These are phyloP conservation scores for Hyaloscypha bicolor DNA, from an alignment of 495 filamentous ascomycete species.

Conservation along the genomic window DNA sequence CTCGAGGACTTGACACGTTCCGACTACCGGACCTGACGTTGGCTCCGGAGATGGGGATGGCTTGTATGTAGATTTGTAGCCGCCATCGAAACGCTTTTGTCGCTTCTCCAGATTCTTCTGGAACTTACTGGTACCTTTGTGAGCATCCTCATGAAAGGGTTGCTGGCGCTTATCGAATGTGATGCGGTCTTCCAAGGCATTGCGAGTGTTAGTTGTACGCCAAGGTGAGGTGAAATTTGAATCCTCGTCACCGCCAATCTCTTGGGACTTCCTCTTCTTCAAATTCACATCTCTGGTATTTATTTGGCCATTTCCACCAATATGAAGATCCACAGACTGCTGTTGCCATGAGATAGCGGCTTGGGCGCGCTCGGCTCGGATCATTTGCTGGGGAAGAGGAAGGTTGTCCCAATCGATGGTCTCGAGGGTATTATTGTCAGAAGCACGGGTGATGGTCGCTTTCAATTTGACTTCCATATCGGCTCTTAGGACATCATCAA, in stretches of 20 bases:
- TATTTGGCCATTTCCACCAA: conserved; percentile 14
- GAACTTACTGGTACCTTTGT: conserved; percentile 77
- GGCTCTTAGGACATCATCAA: conserved; percentile 60
- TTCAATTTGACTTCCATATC: conserved; percentile 88
- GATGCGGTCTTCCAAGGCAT: conserved; percentile 76
- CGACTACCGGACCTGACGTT: conserved; percentile 78
- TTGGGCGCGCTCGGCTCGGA: conserved; percentile 69
- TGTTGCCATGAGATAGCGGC: conserved; percentile 37
- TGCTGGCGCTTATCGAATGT: conserved; percentile 61
- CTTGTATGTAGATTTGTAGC: conserved; percentile 60
- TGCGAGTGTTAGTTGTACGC: conserved; percentile 66
- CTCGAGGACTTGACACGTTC: conserved; percentile 81
- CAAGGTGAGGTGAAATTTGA: conserved; percentile 62
- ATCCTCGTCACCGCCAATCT: conserved; percentile 47
- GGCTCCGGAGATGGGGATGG: conserved; percentile 63
- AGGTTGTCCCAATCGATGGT: conserved; percentile 78
- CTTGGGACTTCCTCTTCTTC: conserved; percentile 83
- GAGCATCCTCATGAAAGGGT: conserved; percentile 39
- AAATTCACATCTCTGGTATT: conserved; percentile 23
- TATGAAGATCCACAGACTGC: conserved; percentile 30
- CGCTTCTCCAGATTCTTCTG: conserved; percentile 87
- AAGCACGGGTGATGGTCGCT: conserved; percentile 78
- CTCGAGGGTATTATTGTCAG: conserved; percentile 67
- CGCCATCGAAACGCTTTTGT: conserved; percentile 79
- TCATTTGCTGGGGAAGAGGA: conserved; percentile 85